Evolutionary conservation across 2,329 filamentous ascomycete species (phyloP), one percentile per base, ranked within the genome.

Genomic region (Cordyceps tenuipes): DNA sequence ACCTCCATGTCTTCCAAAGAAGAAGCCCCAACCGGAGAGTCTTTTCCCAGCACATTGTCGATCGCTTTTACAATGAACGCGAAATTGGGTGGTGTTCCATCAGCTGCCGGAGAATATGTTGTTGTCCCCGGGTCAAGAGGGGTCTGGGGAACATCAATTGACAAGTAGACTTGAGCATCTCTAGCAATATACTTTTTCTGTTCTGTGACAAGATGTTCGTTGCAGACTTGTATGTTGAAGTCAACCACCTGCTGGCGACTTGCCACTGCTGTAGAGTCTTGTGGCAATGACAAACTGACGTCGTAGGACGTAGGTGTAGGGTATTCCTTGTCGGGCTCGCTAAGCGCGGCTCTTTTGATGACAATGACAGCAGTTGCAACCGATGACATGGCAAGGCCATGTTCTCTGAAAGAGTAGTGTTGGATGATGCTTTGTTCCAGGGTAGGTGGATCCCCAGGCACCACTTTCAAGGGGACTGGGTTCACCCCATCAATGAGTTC

Each of bases 341-440:
- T 12, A 5, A 59, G 39, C 9, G 15, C 23, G 9, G 21, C 26
- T n/a, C 57, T 52, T 19, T 59, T 39, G n/a, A 59, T 59, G 10
- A 59, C 36, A 19, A 59, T 46, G 13, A 59, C 50, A n/a, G 57
- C 57, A 5, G 57, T 59, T 9, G 57, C 57, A n/a, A 53, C 49
- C 6, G 57, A 59, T 34, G 26, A 53, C 57, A 54, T 53, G 41
- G 23, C 41, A 43, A 43, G 23, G 12, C 5, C 31, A 17, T 15
- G 15, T 7, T 19, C 10, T 29, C 23, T 29, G 31, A 59, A 19
- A 13, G 41, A 39, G 29, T 31, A 59, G 29, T 59, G 57, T 23
- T 59, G 57, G 29, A 59, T 53, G 7, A 59, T 59, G 21, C 36
- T 58, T 51, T 36, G 47, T 19, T 49, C 47, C 12, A 51, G 34